Evolutionary conservation across 768 basidiomycete genomes (phyloP).

Genomic region (Multifurca ochricompacta): DNA sequence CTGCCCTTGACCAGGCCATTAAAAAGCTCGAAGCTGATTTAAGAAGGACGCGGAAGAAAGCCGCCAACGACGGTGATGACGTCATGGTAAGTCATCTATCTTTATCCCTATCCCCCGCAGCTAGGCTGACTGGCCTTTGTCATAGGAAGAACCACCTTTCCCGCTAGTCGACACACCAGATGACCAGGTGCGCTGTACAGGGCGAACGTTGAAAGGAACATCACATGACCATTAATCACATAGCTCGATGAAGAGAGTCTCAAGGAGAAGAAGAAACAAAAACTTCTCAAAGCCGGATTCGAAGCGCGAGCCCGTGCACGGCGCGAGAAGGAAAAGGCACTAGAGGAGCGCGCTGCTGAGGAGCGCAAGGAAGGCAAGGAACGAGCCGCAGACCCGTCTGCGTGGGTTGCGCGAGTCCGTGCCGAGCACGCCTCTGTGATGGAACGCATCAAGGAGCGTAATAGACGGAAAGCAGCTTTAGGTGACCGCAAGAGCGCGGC

Average conservation of each 20-base stretch:
- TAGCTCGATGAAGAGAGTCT: conserved; percentile 84
- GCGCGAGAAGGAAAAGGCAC: conserved; percentile 83
- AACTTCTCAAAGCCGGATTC: conserved; percentile 85
- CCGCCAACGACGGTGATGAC: conserved; percentile 58
- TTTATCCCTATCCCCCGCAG: neutral
- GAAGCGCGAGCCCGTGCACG: conserved; percentile 81
- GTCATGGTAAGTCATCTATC: conserved; percentile 34
- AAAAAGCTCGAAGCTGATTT: conserved; percentile 80
- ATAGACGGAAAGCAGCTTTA: conserved; percentile 69
- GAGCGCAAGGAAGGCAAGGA: conserved; percentile 67
- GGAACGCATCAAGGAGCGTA: conserved; percentile 77
- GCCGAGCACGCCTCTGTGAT: conserved; percentile 82
- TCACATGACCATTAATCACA: neutral
- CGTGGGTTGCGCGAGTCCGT: conserved; percentile 69
- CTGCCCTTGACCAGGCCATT: conserved; percentile 69
- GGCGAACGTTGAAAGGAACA: neutral
- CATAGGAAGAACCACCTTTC: conserved; percentile 73
- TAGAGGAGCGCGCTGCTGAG: conserved; percentile 54
- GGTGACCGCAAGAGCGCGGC: conserved; percentile 76
- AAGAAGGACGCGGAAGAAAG: conserved; percentile 74
- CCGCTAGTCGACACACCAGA: conserved; percentile 91
- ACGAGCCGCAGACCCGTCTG: conserved; percentile 57
- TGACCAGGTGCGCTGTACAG: conserved; percentile 54
- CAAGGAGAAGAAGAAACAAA: conserved; percentile 93
- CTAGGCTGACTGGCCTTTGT: neutral